A percentile compares a stretch with the other conserved stretches of the same genome.
phyloP scores from a whole-genome alignment of 129 eudicot genomes.

The Flaveria brownii region DNA sequence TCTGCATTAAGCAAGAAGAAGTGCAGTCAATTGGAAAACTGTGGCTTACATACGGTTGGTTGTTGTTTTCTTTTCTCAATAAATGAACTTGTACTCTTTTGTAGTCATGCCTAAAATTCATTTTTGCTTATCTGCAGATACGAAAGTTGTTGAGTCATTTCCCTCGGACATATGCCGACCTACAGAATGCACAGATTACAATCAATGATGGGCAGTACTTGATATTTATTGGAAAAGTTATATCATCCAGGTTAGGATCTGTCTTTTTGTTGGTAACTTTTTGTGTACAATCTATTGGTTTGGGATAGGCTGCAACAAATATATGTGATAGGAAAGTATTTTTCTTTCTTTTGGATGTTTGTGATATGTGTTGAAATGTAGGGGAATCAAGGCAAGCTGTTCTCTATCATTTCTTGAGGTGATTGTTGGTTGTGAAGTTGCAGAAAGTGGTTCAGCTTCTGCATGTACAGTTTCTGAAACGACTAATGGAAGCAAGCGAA shows the following conservation, averaged over 20 bases:
- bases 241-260: constrained; percentile 68
- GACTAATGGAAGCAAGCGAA: constrained; percentile 49
- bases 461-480: constrained; percentile 39
- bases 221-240: constrained; percentile 82
- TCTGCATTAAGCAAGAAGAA: constrained; percentile 64
- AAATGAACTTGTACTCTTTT: constrained; percentile 10
- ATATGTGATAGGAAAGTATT: neutral
- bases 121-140: constrained; percentile 52
- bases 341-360: constrained; percentile 11
- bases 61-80: constrained; percentile 22
- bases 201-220: constrained; percentile 84
- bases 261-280: constrained; percentile 11
- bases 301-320: constrained; percentile 15
- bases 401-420: constrained; percentile 83
- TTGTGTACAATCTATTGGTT: constrained; percentile 24
- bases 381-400: constrained; percentile 76
- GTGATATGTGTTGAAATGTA: constrained; percentile 40
- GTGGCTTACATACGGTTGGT: constrained; percentile 81
- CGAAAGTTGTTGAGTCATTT: constrained; percentile 88
- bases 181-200: constrained; percentile 74
- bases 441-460: constrained; percentile 47
- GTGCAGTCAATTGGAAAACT: constrained; percentile 58
- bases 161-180: constrained; percentile 95
- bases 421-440: constrained; percentile 77
- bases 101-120: constrained; percentile 1